phyloP scores from a whole-genome alignment of 108 stramenopile genomes.

The Conticribra guillardii region DNA sequence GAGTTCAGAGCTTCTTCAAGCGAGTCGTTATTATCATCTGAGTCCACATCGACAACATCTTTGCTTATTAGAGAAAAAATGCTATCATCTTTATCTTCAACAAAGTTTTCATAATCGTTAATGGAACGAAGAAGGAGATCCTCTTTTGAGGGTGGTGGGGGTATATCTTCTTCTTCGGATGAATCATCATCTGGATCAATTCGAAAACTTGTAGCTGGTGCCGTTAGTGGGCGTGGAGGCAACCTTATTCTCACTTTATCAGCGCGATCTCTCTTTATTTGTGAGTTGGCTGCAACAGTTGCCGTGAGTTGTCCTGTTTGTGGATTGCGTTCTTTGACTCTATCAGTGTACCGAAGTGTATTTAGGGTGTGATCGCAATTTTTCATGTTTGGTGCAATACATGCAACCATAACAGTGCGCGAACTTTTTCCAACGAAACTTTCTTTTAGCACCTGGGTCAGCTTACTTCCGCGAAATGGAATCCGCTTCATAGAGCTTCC shows the following conservation, averaged over 20 bases:
- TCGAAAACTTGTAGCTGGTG: slow-evolving; percentile 49
- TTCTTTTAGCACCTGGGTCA: slow-evolving; percentile 96
- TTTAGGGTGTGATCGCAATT: slow-evolving; percentile 98
- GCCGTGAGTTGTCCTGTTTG: slow-evolving; percentile 64
- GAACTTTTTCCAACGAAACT: slow-evolving; percentile 92
- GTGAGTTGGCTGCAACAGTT: slow-evolving; percentile 31
- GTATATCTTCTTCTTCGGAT: slow-evolving; percentile 28
- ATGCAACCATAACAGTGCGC: slow-evolving; percentile 98
- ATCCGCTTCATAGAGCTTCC: slow-evolving; percentile 90
- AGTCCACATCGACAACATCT: slow-evolving; percentile 28
- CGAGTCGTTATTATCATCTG: slow-evolving; percentile 14
- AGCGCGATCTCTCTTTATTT: slow-evolving; percentile 41
- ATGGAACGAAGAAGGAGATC: slow-evolving; percentile 1
- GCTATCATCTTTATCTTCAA: slow-evolving; percentile 12
- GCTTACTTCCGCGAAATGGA: slow-evolving; percentile 96
- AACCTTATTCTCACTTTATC: slow-evolving; percentile 12
- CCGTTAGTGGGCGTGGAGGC: slow-evolving; percentile 43
- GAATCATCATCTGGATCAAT: slow-evolving; percentile 30
- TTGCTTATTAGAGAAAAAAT: background rate
- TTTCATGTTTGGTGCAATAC: slow-evolving; percentile 92
- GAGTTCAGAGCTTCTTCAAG: slow-evolving; percentile 28
- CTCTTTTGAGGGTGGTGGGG: slow-evolving; percentile 34
- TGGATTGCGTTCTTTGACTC: slow-evolving; percentile 93
- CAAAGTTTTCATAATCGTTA: slow-evolving; percentile 4
- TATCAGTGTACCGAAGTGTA: slow-evolving; percentile 97